These are phyloP conservation scores for Cochlearia excelsa DNA, from an alignment of 345 rosid genomes.

Conservation along the genomic window DNA sequence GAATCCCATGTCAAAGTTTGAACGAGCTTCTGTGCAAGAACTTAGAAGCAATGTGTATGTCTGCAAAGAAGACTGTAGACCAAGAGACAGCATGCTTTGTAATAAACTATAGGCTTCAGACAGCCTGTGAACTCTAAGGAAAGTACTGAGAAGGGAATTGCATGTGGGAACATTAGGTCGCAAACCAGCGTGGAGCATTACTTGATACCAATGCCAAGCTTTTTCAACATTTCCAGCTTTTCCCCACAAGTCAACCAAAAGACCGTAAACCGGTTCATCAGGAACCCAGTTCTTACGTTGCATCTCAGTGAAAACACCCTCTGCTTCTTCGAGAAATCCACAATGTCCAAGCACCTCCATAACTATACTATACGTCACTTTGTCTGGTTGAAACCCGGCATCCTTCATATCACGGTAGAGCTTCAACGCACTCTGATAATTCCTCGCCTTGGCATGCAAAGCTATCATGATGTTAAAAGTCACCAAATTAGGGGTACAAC, in stretches of 20 bases:
- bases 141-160: slow-evolving; percentile 88
- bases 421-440: slow-evolving; percentile 70
- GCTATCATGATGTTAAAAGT: slow-evolving; percentile 93
- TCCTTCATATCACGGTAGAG: slow-evolving; percentile 78
- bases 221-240: slow-evolving; percentile 81
- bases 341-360: slow-evolving; percentile 98
- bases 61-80: slow-evolving; percentile 69
- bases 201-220: slow-evolving; percentile 89
- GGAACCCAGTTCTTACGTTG: slow-evolving; percentile 81
- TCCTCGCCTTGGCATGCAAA: slow-evolving; percentile 88
- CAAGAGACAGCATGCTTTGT: slow-evolving; percentile 67
- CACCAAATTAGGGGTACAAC: slow-evolving; percentile 84
- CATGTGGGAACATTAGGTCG: slow-evolving; percentile 93
- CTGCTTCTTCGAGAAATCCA: slow-evolving; percentile 90
- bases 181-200: slow-evolving; percentile 79
- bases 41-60: slow-evolving; percentile 90
- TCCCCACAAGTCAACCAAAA: slow-evolving; percentile 94
- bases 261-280: slow-evolving; percentile 94
- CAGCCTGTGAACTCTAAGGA: slow-evolving; percentile 64
- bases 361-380: slow-evolving; percentile 88
- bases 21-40: slow-evolving; percentile 79
- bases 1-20: slow-evolving; percentile 67
- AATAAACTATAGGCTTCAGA: slow-evolving; percentile 77
- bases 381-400: slow-evolving; percentile 89
- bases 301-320: slow-evolving; percentile 82